Conservation (phyloP, 345 rosid genomes). For the Acer negundo region DNA sequence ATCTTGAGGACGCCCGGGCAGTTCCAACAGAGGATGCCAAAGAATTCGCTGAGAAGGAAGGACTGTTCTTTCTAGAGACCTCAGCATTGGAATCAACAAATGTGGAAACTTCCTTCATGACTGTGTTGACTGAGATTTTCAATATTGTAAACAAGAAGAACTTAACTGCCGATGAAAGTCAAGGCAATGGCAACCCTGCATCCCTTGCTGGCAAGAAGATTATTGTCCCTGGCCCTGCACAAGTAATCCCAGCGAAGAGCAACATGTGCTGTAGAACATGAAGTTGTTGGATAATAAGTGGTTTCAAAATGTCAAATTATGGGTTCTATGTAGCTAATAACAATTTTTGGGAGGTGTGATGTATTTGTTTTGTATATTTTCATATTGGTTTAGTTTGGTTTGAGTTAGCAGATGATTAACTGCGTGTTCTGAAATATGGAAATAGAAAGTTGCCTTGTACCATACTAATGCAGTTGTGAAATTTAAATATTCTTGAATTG, state of each 20-base stretch:
- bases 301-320: constrained; percentile 5
- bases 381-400: constrained; percentile 14
- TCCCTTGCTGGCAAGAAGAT: constrained; percentile 73
- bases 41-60: constrained; percentile 83
- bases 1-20: constrained; percentile 64
- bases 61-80: constrained; percentile 76
- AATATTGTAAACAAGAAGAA: constrained; percentile 74
- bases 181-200: constrained; percentile 56
- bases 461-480: background rate
- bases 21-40: constrained; percentile 70
- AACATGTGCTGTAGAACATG: constrained; percentile 58
- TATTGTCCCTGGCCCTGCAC: constrained; percentile 66
- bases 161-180: constrained; percentile 56
- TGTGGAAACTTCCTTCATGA: constrained; percentile 67
- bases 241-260: constrained; percentile 59
- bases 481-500: background rate
- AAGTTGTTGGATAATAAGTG: constrained; percentile 17
- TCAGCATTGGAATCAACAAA: constrained; percentile 75
- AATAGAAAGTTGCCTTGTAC: background rate
- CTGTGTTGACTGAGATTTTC: constrained; percentile 73
- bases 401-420: constrained; percentile 26
- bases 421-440: constrained; percentile 11
- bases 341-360: constrained; percentile 33
- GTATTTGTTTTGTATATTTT: constrained; percentile 35
- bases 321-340: constrained; percentile 16